Base-by-base conservation (phyloP, 2,329 filamentous ascomycete species). In the Calonectria pauciramosa region DNA sequence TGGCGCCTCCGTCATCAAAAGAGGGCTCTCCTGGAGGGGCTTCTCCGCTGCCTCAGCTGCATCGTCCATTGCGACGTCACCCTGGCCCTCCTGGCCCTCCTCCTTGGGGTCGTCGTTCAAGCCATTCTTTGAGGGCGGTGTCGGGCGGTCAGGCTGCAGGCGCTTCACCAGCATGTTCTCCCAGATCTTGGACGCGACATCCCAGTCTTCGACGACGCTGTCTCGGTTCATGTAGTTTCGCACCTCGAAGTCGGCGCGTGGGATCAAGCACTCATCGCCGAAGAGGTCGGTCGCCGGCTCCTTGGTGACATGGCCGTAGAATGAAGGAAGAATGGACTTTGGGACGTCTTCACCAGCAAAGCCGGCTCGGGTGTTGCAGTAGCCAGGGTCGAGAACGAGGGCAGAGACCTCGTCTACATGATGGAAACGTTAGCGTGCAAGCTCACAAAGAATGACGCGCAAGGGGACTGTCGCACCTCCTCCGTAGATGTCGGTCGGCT, bases 301-400 rank as follows among this genome's bases (percentile, higher is more conserved):
- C 78, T 81, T 81, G 76, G 85, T 89, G 70, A 90, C 82, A 82
- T 90, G 87, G 70, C 94, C 96, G 87, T 99, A 99, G 87, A 94
- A 95, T 56, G 96, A 97, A 34, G 96, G 96, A 73, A 98, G 91
- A 72, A 99, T 93, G 36, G 95, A 96, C 88, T 99, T 99, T 80
- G 97, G 97, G 0, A 96, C 94, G 87, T 99, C 97, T 91, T 99
- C 97, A 83, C 97, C 97, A 16, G 97, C 97, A 83, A 99, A 99
- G 73, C 97, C 97, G 74, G 96, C 97, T 86, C 97, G 96, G 51
- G 95, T 96, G 80, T 93, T 94, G 83, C 94, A 95, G 87, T 96
- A 98, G 76, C 97, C 97, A 4, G 97, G 95, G 84, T 99, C 97
- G 83, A 99, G 95, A 47, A 99, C 95, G 80, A 99, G 94, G 68